Evolutionary conservation across 305 asterid species (phyloP).

Genomic region (Rubia balearica): DNA sequence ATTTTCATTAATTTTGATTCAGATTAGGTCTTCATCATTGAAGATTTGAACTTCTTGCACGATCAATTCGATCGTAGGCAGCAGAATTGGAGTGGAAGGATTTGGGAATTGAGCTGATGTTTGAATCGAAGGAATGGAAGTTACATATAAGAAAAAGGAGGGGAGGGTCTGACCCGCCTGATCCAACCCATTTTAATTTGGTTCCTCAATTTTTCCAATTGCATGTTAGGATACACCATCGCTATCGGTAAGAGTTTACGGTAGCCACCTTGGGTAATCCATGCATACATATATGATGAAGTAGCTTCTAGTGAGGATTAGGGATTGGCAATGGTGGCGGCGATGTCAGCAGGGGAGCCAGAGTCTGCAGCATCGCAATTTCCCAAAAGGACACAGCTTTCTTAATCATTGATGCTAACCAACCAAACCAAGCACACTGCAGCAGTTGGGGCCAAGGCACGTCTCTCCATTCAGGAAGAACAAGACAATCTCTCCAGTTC

Average conservation of each 20-base stretch:
- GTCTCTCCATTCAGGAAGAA: constrained; percentile 61
- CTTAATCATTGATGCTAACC: constrained; percentile 44
- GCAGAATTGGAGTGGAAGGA: no score
- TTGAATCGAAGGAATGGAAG: no score
- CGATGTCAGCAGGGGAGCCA: neutral
- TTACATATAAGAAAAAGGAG: no score
- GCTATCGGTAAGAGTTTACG: no score
- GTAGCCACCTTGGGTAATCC: neutral
- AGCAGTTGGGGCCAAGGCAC: constrained; percentile 45
- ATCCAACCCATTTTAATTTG: no score
- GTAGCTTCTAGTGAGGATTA: neutral
- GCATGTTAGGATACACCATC: neutral
- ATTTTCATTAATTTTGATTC: no score
- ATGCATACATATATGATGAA: neutral
- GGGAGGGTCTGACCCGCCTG: no score
- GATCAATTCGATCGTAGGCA: no score
- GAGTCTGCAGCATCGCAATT: constrained; percentile 38
- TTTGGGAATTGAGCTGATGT: no score
- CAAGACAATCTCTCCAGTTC: constrained; percentile 49
- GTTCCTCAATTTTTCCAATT: neutral
- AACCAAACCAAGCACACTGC: constrained; percentile 57
- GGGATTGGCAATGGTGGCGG: neutral
- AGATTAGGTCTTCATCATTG: no score
- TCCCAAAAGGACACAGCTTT: constrained; percentile 46
- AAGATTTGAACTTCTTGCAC: no score